Evolutionary conservation across 2,329 filamentous ascomycete genomes (phyloP).

Genomic region (Arthrobotrys sinensis): DNA sequence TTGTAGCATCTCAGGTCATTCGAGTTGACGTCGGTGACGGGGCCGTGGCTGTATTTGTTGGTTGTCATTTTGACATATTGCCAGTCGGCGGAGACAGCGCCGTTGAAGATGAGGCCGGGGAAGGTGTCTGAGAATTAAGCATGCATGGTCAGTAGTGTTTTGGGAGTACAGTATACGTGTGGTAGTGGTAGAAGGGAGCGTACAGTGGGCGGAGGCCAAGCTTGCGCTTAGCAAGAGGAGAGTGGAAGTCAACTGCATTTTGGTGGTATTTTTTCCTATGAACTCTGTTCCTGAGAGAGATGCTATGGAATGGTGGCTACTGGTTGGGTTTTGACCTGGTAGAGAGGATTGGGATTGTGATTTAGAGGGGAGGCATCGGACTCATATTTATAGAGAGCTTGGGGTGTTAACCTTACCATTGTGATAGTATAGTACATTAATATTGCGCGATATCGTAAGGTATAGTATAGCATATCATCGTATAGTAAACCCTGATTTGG

Average conservation of each 20-base stretch:
- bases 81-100: constrained; percentile 68
- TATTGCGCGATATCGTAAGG: background rate
- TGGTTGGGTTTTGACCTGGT: background rate
- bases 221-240: constrained; percentile 42
- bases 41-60: constrained; percentile 66
- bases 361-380: background rate
- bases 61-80: constrained; percentile 71
- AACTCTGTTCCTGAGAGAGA: background rate
- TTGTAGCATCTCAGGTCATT: constrained; percentile 69
- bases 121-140: constrained; percentile 63
- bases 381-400: constrained; percentile 24
- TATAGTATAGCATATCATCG: background rate
- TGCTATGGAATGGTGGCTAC: background rate
- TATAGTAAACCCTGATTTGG: background rate
- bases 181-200: background rate
- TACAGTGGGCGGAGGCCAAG: constrained; percentile 56
- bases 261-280: constrained; percentile 1
- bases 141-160: background rate
- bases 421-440: background rate
- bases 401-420: too few species aligned
- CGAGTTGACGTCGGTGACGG: constrained; percentile 68
- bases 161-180: background rate
- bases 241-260: constrained; percentile 48
- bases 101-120: constrained; percentile 69
- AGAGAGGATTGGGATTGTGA: background rate